These are phyloP conservation scores for Ilyonectria robusta DNA, from an alignment of 2,329 filamentous ascomycete genomes.

Conservation along the genomic window DNA sequence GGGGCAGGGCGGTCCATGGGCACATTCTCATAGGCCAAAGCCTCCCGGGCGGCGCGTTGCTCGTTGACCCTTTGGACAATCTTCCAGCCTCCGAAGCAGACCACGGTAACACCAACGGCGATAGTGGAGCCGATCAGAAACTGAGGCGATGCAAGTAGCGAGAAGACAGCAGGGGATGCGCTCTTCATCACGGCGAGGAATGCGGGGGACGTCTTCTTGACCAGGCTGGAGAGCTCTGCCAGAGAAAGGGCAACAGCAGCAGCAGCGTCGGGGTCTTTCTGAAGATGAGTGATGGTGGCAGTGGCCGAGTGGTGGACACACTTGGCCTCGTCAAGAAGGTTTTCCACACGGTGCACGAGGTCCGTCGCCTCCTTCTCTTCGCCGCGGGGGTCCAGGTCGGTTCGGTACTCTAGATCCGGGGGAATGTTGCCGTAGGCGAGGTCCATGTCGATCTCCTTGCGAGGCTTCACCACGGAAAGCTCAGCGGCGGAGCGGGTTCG, in stretches of 20 bases:
- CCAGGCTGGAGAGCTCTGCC: slow-evolving; percentile 88
- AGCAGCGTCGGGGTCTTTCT: slow-evolving; percentile 85
- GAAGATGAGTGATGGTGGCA: slow-evolving; percentile 81
- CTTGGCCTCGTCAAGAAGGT: slow-evolving; percentile 86
- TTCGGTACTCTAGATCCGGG: slow-evolving; percentile 71
- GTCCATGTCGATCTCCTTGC: slow-evolving; percentile 84
- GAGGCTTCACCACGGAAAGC: slow-evolving; percentile 46
- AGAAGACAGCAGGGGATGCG: slow-evolving; percentile 88
- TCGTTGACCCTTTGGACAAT: slow-evolving; percentile 89
- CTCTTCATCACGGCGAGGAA: slow-evolving; percentile 83
- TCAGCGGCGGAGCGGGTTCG: slow-evolving; percentile 58
- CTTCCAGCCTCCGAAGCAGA: slow-evolving; percentile 97
- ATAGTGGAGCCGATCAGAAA: slow-evolving; percentile 94
- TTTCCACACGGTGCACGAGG: slow-evolving; percentile 82
- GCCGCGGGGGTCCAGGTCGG: slow-evolving; percentile 63
- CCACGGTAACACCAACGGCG: slow-evolving; percentile 91
- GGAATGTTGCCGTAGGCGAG: slow-evolving; percentile 90
- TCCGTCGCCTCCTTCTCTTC: slow-evolving; percentile 68
- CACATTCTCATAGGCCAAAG: slow-evolving; percentile 46
- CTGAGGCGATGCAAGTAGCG: slow-evolving; percentile 88
- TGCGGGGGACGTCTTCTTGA: slow-evolving; percentile 86
- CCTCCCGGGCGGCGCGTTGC: slow-evolving; percentile 50
- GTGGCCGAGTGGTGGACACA: slow-evolving; percentile 89
- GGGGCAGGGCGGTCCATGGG: slow-evolving; percentile 46
- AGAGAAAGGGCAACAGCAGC: slow-evolving; percentile 94